Evolutionary conservation across 2,329 filamentous ascomycete genomes (phyloP).

Genomic region (Neobulgaria alba): DNA sequence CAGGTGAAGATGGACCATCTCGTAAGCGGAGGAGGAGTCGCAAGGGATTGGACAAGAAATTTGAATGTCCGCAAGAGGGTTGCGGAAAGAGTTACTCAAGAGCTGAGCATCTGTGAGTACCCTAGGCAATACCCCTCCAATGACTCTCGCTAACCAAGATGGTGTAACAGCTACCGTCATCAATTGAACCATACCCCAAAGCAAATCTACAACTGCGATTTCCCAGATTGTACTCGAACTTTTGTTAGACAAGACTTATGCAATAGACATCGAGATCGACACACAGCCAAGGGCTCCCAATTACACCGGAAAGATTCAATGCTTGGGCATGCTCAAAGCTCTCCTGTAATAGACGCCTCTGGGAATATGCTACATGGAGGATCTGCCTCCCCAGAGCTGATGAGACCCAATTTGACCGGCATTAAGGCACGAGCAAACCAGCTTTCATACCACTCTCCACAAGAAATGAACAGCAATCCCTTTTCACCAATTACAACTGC

Average conservation of each 20-base stretch:
- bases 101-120: conserved; percentile 79
- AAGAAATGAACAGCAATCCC: conserved; percentile 20
- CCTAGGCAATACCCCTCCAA: background rate
- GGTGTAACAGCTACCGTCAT: conserved; percentile 59
- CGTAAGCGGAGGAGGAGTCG: conserved; percentile 60
- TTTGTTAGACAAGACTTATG: conserved; percentile 93
- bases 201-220: conserved; percentile 90
- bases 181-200: conserved; percentile 95
- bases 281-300: conserved; percentile 70
- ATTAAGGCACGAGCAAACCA: conserved; percentile 22
- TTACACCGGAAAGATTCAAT: conserved; percentile 65
- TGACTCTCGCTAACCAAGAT: conserved; percentile 6
- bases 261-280: conserved; percentile 73
- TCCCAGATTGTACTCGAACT: conserved; percentile 77
- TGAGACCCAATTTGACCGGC: conserved; percentile 19
- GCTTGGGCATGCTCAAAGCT: conserved; percentile 35
- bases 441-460: conserved; percentile 27
- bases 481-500: conserved; percentile 25
- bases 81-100: conserved; percentile 96
- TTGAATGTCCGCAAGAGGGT: conserved; percentile 74
- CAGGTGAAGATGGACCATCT: conserved; percentile 26
- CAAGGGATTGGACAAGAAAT: conserved; percentile 72
- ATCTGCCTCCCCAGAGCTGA: conserved; percentile 26
- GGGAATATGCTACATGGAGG: conserved; percentile 20
- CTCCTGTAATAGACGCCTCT: conserved; percentile 22